Evolutionary conservation across 1,284 basidiomycete species (phyloP), one percentile per base, ranked within the genome.

Genomic region (Pseudozyma hubeiensis): DNA sequence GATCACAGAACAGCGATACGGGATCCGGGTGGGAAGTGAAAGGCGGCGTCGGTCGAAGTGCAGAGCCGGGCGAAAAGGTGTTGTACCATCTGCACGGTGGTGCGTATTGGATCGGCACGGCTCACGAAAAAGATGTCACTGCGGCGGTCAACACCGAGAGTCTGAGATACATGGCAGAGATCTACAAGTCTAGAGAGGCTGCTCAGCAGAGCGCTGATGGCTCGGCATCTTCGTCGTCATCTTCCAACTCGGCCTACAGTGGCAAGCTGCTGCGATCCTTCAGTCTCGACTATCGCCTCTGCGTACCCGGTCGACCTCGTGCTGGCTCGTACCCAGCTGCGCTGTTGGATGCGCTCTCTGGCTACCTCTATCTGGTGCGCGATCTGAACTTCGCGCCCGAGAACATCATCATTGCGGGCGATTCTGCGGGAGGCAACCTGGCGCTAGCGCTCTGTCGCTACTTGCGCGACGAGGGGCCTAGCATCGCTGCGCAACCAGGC

Each of bases 401-500:
- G 64, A 89, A 90, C 76, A 88, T 92, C 53, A 81, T 90, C 34
- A 77, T 92, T 30, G 87, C 88, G 7, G 91, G 91, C 17, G 91
- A 92, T 79, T 89, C 88, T 44, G 90, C 91, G 0, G 91, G 91
- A 3, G 91, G 90, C 0, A 91, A 91, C 78, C 85, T 91, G 3
- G 89, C 88, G 0, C 85, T 91, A 3, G 88, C 89, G 0, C 70
- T 85, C 40, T 83, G 81, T 44, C 75, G 84, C 0, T 85, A 84
- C 55, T 58, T 85, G 37, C 75, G 84, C 4, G 85, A 85, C 57
- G 79, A 81, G 48, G 53, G 63, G 9, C 51, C 54, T 13, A 1
- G 8, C 11, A 54, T 78, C 16, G 76, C 62, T 29, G 41, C 33
- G 14, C 57, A 75, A 57, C 78, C 79, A 7, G 71, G 65, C 3